Percentiles rank a stretch among this genome's conserved stretches.
Conservation (phyloP, 805 yeast species). For the Candida dajiaensis region DNA sequence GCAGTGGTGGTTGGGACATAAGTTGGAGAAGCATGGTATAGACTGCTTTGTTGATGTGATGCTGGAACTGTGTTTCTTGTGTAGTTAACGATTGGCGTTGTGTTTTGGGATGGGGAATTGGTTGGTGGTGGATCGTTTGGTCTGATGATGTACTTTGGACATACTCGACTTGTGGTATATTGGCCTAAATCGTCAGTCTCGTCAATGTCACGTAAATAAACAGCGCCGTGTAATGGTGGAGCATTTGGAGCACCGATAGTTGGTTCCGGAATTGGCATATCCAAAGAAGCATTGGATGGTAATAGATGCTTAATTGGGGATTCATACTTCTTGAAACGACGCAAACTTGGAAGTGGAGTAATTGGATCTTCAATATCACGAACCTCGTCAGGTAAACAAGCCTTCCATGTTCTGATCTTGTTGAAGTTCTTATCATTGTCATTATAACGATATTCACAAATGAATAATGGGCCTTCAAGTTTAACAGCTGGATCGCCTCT, state of each 20-base stretch:
- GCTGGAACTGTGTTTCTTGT: slow-evolving; percentile 14
- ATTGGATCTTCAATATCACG: slow-evolving; percentile 79
- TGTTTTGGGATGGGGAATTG: slow-evolving; percentile 11
- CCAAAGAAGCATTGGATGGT: slow-evolving; percentile 65
- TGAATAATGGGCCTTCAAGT: slow-evolving; percentile 76
- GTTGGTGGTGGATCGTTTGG: slow-evolving; percentile 35
- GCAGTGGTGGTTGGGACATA: slow-evolving; percentile 20
- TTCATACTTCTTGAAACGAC: slow-evolving; percentile 67
- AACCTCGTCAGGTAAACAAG: slow-evolving; percentile 95
- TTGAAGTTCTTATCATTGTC: slow-evolving; percentile 87
- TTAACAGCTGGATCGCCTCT: slow-evolving; percentile 89
- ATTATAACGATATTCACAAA: slow-evolving; percentile 92
- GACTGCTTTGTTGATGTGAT: slow-evolving; percentile 7
- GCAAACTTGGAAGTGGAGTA: slow-evolving; percentile 60
- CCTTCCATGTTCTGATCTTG: slow-evolving; percentile 96
- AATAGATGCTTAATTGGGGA: slow-evolving; percentile 80
- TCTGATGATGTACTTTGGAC: slow-evolving; percentile 37
- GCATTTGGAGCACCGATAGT: slow-evolving; percentile 76
- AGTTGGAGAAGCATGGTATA: slow-evolving; percentile 23
- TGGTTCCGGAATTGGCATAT: slow-evolving; percentile 79
- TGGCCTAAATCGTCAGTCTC: slow-evolving; percentile 82
- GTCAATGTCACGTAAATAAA: slow-evolving; percentile 69
- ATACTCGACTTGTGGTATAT: slow-evolving; percentile 45
- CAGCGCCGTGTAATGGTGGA: slow-evolving; percentile 93
- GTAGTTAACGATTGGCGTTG: slow-evolving; percentile 17